Base-by-base conservation (phyloP, 208 protist genomes). In the Leishmania braziliensis region DNA sequence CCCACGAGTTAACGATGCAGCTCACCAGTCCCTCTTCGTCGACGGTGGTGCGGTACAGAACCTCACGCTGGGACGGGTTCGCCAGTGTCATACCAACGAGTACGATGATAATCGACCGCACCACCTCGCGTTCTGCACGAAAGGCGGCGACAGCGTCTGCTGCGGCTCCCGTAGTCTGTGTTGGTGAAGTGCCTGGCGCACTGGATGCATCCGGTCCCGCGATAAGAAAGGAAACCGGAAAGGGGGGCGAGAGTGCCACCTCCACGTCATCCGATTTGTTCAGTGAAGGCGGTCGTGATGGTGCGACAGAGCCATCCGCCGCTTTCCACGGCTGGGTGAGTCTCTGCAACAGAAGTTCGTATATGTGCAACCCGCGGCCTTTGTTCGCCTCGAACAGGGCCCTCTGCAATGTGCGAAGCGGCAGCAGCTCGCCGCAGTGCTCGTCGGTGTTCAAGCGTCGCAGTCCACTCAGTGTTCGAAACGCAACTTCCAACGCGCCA, bases 1-100 rank as follows among this genome's bases (percentile, higher is more conserved):
- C 72, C 93, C 93, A 96, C 74, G 90, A 88, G 33, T 88, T 82
- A 16, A 81, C 71, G 48, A 86, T 58, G 46, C 88, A 87, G 68
- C 93, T 86, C 51, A 97, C 79, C 5, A 95, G 82, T 3, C 66
- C 77, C n/a, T 87, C 82, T 56, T 83, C 77, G 43, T 74, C 78
- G 36, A 83, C 58, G 8, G 77, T 84, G 71, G 46, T 62, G 76
- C 71, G 77, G 77, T 84, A 89, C 10, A 89, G 71, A 26, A 86
- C n/a, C 26, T 72, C 66, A 5, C 82, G 82, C 73, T 77, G 75
- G 26, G 73, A 54, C 16, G 82, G 82, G 54, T 89, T 86, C 8
- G 79, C 82, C 56, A 79, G 76, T 10, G 75, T 78, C 46, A 89
- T 79, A 10, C 82, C 83, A 5, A 82, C 77, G 5, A 89, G 33